Base-by-base conservation (phyloP, 2,329 filamentous ascomycete species). In the Aureobasidium sp. region DNA sequence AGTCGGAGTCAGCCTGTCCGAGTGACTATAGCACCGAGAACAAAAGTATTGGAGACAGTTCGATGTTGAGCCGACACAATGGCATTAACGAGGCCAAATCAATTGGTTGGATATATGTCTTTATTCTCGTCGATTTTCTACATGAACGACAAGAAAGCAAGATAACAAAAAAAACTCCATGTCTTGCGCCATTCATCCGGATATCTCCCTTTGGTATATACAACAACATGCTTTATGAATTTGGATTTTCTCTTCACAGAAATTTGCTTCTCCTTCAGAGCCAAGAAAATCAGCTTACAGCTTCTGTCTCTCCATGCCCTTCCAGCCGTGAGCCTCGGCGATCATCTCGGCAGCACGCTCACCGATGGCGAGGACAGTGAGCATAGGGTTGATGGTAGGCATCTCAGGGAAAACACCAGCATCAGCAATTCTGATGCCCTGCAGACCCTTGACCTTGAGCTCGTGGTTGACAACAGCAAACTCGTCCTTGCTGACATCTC, bases 401-500 rank as follows among this genome's bases (percentile, higher is more conserved):
- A 95, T 94, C 57, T 86, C 86, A 0, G 89, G 90, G 75, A 95
- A 95, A 47, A 95, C 80, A 63, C 89, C 88, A 0, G 89, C 89
- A 68, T 95, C 89, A 1, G 88, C 88, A 60, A 95, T 88, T 55
- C 89, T 79, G 55, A 94, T 70, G 25, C 80, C 81, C 73, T 82
- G 80, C 58, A 94, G 70, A 0, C 87, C 88, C 24, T 81, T 76
- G 25, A 95, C 74, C 71, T 80, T 85, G 57, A 95, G 71, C 64
- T 84, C 75, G 22, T 79, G 77, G 64, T 93, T 85, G n/a, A 94
- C 89, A 17, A 95, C 90, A 4, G 88, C 88, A 67, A 84, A 71
- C 45, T 79, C 71, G 66, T 94, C 87, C 50, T 74, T 79, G 53
- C 68, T 68, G 4, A 86, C 71, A 63, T 90, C 83, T 29, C 88